Base-by-base conservation (phyloP, 2,329 filamentous ascomycete species). In the Apiospora saccharicola region DNA sequence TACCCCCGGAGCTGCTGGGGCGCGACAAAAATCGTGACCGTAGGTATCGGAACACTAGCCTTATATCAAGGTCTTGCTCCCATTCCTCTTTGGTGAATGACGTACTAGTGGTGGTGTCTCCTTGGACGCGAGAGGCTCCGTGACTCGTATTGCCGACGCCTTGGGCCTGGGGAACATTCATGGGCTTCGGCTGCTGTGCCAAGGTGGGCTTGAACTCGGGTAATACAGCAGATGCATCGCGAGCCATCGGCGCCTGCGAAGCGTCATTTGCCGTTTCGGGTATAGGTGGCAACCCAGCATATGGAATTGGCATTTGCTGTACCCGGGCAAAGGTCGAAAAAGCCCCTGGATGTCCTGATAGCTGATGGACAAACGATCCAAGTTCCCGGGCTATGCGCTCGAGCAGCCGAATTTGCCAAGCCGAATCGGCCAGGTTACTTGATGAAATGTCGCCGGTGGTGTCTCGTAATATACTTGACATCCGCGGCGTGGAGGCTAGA, bases 1-100 rank as follows among this genome's bases (percentile, higher is more conserved):
- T 82, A 75, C 82, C 82, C 34, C 85, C 81, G 75, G 78, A 82
- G 73, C 84, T 81, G 71, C 82, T 80, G 26, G 85, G 80, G 8
- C 85, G 84, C 22, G 89, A 85, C 72, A 90, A 86, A 81, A 97
- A 96, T 73, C 94, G 91, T 24, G 90, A 93, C 72, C 92, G 90
- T 43, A 98, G 87, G 79, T 96, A 98, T 68, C 92, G 91, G 85
- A 98, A 98, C 46, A 98, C 93, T 81, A 98, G 93, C 79, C 93
- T 93, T 75, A 98, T 90, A 78, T 98, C 95, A 6, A 98, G 88
- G 71, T 98, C 94, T 73, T 92, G 91, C 82, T 98, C 95, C 96
- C 96, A 99, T 79, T 98, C 96, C 47, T 96, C 93, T 77, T 94
- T 87, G 1, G 88, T 89, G 74, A 90, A 90, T 0, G 81, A 74